Percentiles rank a stretch among this genome's conserved stretches.
Evolutionary conservation across 495 filamentous ascomycete species (phyloP).

Genomic region (Terfezia claveryi): DNA sequence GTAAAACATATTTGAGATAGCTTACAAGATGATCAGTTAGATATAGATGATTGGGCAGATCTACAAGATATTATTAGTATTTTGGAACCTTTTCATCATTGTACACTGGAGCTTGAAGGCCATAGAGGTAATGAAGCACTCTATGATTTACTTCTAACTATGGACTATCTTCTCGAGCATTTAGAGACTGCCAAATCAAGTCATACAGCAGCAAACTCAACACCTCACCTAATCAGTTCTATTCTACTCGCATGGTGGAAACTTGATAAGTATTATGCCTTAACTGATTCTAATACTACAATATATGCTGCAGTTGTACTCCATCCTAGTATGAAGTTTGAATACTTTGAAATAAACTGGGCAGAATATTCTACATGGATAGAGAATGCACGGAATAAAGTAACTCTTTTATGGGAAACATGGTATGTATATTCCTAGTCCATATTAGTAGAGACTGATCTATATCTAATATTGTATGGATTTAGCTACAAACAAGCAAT

Average conservation of each 20-base stretch:
- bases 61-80: conserved; percentile 1
- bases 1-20: neutral
- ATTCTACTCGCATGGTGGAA: neutral
- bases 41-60: conserved; percentile 1
- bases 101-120: neutral
- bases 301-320: neutral
- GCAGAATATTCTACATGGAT: too few relatives aligned
- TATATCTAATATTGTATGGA: too few relatives aligned
- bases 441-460: too few relatives aligned
- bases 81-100: conserved; percentile 1
- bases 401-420: too few relatives aligned
- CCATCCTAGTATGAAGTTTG: too few relatives aligned
- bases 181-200: too few relatives aligned
- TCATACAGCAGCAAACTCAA: neutral
- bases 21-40: neutral
- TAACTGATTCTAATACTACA: neutral
- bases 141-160: neutral
- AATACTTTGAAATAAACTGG: too few relatives aligned
- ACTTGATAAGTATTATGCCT: neutral
- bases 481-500: too few relatives aligned
- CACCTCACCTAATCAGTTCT: neutral
- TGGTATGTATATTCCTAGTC: too few relatives aligned
- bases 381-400: too few relatives aligned
- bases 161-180: too few relatives aligned
- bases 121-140: neutral